Evolutionary conservation across 352 stramenopile genomes (phyloP), one percentile per base, ranked within the genome.

Genomic region (Phytophthora chlamydospora): DNA sequence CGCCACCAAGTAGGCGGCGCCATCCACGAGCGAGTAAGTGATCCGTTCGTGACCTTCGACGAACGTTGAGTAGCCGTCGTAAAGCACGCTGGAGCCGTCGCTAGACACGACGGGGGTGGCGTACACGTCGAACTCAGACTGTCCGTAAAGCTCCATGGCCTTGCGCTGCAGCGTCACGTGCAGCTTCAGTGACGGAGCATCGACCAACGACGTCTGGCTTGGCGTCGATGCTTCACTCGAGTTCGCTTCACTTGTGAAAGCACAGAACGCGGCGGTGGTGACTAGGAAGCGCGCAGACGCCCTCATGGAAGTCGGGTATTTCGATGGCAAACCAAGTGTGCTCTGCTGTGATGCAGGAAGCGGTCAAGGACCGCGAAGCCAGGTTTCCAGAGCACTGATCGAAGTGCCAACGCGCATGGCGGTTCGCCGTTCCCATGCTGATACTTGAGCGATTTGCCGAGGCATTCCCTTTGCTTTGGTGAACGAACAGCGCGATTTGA

Each of bases 131-230:
- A 75, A 75, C 21, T 71, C 45, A 6, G 45, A 49, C 14, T 57
- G 24, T 31, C 61, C 55, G 39, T 75, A 50, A n/a, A 72, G 16
- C 38, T 63, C 29, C 42, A 70, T 51, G 8, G 54, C 35, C 11
- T 48, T 58, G 29, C 75, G 66, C 40, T 78, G 66, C 16, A 75
- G 48, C 6, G 52, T 73, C 16, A 82, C 62, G 11, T 73, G 71
- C 2, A 85, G 66, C 16, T 66, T 68, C 9, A 82, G 16, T 4
- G 62, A 67, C 14, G 63, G 67, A n/a, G 58, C 29, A 27, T 71
- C 52, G 41, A n/a, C 29, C 6, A 71, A 38, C 11, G 55, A 56
- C 1, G 32, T 52, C 21, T 56, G 24, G 24, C 24, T 27, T 27
- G 24, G 24, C 27, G 27, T 31, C 27, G 27, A 31, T 31, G 27